These are phyloP conservation scores for Calonectria hongkongensis DNA, from an alignment of 2,329 filamentous ascomycete species.

Conservation along the genomic window DNA sequence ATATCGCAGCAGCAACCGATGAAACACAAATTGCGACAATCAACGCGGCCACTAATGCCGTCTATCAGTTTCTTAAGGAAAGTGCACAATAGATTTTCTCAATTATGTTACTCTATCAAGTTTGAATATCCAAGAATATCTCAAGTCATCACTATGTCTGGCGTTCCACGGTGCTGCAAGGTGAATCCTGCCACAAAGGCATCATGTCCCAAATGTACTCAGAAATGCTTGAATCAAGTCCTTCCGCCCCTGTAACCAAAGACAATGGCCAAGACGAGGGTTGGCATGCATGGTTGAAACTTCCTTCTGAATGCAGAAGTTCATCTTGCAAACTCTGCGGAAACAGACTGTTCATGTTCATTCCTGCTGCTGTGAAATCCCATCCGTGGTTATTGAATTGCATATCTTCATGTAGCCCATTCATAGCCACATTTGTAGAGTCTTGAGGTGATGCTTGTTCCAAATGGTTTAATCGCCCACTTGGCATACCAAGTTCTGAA, in stretches of 20 bases:
- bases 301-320: not conserved
- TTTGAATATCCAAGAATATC: too few species aligned
- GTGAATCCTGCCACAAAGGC: not conserved
- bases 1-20: not conserved
- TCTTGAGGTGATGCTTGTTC: too few species aligned
- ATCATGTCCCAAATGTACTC: slow-evolving; percentile 5
- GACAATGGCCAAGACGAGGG: not conserved
- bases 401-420: too few species aligned
- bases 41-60: not conserved
- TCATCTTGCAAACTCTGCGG: not conserved
- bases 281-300: not conserved
- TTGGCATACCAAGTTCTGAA: too few species aligned
- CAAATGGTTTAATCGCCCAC: too few species aligned
- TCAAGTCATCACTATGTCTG: not conserved
- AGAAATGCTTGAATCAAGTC: not conserved
- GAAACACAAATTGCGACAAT: not conserved
- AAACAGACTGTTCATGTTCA: not conserved
- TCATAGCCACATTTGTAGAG: too few species aligned
- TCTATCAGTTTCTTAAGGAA: not conserved
- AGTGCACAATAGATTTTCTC: not conserved
- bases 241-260: not conserved
- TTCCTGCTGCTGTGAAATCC: too few species aligned
- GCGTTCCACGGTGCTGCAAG: not conserved
- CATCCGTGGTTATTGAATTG: too few species aligned
- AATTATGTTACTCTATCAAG: too few species aligned